Base-by-base conservation (phyloP, 805 yeast species). In the Starmerella vaccinii region DNA sequence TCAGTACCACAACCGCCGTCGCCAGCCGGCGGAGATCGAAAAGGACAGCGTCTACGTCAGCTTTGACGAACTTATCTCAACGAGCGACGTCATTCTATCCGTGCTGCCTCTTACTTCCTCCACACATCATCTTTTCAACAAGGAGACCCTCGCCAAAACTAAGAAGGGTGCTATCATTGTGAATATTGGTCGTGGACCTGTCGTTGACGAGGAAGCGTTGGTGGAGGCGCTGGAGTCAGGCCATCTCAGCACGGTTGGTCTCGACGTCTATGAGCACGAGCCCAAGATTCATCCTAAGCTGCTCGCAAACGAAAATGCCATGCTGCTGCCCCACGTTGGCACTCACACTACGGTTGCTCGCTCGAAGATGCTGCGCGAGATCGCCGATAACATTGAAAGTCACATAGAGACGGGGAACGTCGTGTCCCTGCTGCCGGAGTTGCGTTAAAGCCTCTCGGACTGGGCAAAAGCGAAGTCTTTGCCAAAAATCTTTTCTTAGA, bases 381-480 rank as follows among this genome's bases (percentile, higher is more conserved):
- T 82, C 29, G 79, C 84, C 24, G 73, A 74, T 29, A 92, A 90
- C 65, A 78, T 85, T 8, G 68, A 70, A 39, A 65, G 71, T n/a
- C 80, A 69, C 43, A 60, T 86, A 33, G 65, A 68, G 13, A 74
- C 80, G 0, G 95, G 95, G 7, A 80, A 77, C 63, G 85, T 90
- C 7, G 65, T 75, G 52, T 71, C 84, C 0, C 67, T 85, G 39
- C 95, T 90, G n/a, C 94, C 96, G 1, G 98, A 92, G 39, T 47
- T 54, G 22, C 54, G 53, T n/a, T 46, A 37, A 24, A 1, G 4
- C 29, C n/a, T n/a, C n/a, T n/a, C n/a, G n/a, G n/a, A n/a, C n/a
- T n/a, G n/a, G n/a, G n/a, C n/a, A n/a, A n/a, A n/a, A n/a, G n/a
- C n/a, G n/a, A n/a, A n/a, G n/a, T n/a, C n/a, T n/a, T n/a, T n/a